Percentiles rank a stretch among this genome's conserved stretches.
phyloP scores from a whole-genome alignment of 495 filamentous ascomycete genomes.

The Xylaria acuta region DNA sequence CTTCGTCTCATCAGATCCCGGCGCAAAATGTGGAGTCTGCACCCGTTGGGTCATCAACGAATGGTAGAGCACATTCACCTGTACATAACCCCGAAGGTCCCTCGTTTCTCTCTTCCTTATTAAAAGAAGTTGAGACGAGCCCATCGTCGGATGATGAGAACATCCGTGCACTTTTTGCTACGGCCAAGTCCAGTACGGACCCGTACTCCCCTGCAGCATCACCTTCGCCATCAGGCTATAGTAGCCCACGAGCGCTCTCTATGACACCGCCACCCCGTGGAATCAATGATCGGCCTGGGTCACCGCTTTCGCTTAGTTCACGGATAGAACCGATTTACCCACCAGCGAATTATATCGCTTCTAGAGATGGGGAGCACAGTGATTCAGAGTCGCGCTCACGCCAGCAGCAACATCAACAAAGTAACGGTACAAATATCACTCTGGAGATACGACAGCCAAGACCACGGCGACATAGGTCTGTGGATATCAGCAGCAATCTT shows the following conservation, averaged over 20 bases:
- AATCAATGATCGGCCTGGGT: slow-evolving; percentile 65
- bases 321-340: slow-evolving; percentile 67
- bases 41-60: slow-evolving; percentile 40
- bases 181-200: slow-evolving; percentile 54
- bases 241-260: slow-evolving; percentile 72
- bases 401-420: slow-evolving; percentile 25
- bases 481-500: slow-evolving; percentile 37
- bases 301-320: slow-evolving; percentile 72
- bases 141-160: slow-evolving; percentile 60
- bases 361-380: slow-evolving; percentile 51
- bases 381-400: slow-evolving; percentile 50
- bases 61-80: slow-evolving; percentile 40
- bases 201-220: slow-evolving; percentile 78
- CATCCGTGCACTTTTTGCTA: slow-evolving; percentile 52
- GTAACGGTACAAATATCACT: slow-evolving; percentile 23
- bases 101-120: slow-evolving; percentile 78
- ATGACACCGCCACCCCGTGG: slow-evolving; percentile 73
- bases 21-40: slow-evolving; percentile 49
- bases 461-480: slow-evolving; percentile 46
- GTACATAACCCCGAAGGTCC: slow-evolving; percentile 47
- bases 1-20: slow-evolving; percentile 52
- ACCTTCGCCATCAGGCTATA: slow-evolving; percentile 68
- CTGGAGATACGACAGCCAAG: slow-evolving; percentile 59
- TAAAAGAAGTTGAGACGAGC: slow-evolving; percentile 85
- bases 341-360: slow-evolving; percentile 66